A percentile compares a stretch with the other conserved stretches of the same genome.
Evolutionary conservation across 2,329 filamentous ascomycete species (phyloP).

Genomic region (Chrysoporthe puriensis): DNA sequence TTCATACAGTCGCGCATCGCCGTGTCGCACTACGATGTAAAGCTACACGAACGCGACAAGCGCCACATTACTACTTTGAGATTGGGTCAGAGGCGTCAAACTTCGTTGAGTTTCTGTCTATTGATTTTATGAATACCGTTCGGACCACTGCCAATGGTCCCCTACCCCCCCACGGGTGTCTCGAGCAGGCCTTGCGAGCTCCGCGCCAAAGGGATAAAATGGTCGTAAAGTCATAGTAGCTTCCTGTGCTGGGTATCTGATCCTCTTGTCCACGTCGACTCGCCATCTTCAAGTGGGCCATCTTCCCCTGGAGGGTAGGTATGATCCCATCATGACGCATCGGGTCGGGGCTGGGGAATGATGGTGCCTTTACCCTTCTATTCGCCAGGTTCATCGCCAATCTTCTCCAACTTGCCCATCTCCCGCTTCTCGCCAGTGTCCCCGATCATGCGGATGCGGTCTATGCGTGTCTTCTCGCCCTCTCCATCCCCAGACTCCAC

Average conservation of each 20-base stretch:
- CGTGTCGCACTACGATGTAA: neutral
- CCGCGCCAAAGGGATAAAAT: neutral
- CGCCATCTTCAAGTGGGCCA: constrained; percentile 3
- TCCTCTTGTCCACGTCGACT: constrained; percentile 1
- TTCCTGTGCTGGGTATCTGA: constrained; percentile 9
- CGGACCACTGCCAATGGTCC: too few relatives aligned
- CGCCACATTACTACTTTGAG: too few relatives aligned
- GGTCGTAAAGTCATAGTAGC: constrained; percentile 13
- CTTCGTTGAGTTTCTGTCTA: neutral
- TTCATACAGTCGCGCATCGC: too few relatives aligned
- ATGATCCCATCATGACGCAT: neutral
- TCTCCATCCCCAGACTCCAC: constrained; percentile 84
- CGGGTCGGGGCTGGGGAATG: constrained; percentile 1
- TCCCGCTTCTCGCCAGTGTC: constrained; percentile 90
- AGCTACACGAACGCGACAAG: too few relatives aligned
- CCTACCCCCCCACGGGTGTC: neutral
- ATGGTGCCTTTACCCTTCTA: constrained; percentile 38
- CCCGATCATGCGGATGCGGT: constrained; percentile 79
- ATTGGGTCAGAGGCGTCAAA: neutral
- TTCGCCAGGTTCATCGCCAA: constrained; percentile 74
- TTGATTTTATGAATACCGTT: neutral
- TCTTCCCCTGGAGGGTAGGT: neutral
- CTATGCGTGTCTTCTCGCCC: constrained; percentile 82
- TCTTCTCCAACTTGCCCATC: constrained; percentile 94
- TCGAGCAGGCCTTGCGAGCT: neutral